Percentiles rank a stretch among this genome's conserved stretches.
These are phyloP conservation scores for Plantago coronopus DNA, from an alignment of 305 asterid genomes.

Conservation along the genomic window DNA sequence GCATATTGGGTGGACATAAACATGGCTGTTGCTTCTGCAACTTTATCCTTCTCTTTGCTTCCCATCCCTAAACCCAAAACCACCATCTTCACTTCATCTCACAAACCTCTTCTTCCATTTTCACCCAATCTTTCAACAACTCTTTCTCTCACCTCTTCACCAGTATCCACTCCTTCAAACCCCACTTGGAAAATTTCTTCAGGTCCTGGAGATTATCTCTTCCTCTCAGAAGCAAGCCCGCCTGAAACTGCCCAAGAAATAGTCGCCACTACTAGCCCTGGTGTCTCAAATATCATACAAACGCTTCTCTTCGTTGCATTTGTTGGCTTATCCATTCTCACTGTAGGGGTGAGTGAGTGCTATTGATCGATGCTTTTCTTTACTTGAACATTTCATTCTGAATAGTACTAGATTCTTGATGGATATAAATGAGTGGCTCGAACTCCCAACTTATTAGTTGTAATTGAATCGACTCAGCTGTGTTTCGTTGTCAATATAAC, in stretches of 20 bases:
- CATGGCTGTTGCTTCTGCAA: constrained; percentile 33
- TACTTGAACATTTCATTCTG: too few relatives aligned
- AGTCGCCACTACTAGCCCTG: constrained; percentile 37
- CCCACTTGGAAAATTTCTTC: constrained; percentile 38
- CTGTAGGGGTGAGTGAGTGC: constrained; percentile 57
- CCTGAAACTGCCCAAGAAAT: constrained; percentile 44
- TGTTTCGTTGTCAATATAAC: too few relatives aligned
- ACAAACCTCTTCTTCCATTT: constrained; percentile 11
- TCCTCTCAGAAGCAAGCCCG: constrained; percentile 49
- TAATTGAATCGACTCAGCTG: too few relatives aligned
- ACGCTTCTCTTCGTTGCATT: constrained; percentile 64
- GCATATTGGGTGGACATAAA: constrained; percentile 13
- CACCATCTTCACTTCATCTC: constrained; percentile 12
- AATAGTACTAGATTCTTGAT: too few relatives aligned
- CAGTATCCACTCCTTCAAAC: constrained; percentile 16
- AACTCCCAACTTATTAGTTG: too few relatives aligned
- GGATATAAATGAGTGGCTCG: too few relatives aligned
- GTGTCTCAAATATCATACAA: constrained; percentile 40
- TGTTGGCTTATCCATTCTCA: constrained; percentile 67
- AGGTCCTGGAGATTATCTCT: constrained; percentile 27
- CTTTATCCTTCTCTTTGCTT: constrained; percentile 29
- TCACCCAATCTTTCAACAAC: constrained; percentile 16
- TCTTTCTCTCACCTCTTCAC: constrained; percentile 16
- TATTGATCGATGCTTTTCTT: not conserved
- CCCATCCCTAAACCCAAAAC: constrained; percentile 26